Percentiles rank a stretch among this genome's conserved stretches.
These are phyloP conservation scores for Hypoxylon cercidicola DNA, from an alignment of 495 filamentous ascomycete species.

Conservation along the genomic window DNA sequence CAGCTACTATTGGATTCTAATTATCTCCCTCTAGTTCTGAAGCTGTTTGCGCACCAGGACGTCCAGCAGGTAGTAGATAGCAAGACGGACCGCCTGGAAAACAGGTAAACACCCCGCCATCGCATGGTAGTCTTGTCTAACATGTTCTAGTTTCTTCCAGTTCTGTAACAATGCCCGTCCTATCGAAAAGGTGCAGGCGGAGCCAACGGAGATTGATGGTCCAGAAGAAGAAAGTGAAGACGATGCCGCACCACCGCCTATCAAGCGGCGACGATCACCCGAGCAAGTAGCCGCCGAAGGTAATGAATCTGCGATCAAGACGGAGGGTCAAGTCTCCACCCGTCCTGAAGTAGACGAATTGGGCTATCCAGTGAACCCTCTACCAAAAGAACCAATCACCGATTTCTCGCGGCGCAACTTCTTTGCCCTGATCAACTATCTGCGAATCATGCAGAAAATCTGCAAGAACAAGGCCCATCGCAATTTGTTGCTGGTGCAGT, in stretches of 20 bases:
- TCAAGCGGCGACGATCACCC: constrained; percentile 65
- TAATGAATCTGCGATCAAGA: constrained; percentile 40
- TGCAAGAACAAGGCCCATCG: constrained; percentile 94
- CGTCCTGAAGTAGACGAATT: constrained; percentile 90
- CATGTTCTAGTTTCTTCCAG: constrained; percentile 79
- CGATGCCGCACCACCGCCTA: constrained; percentile 86
- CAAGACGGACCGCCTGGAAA: constrained; percentile 81
- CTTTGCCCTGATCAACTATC: constrained; percentile 90
- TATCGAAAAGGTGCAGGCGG: constrained; percentile 30
- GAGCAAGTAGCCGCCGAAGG: constrained; percentile 30
- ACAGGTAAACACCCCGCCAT: constrained; percentile 68
- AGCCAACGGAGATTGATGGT: constrained; percentile 35
- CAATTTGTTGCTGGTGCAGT: constrained; percentile 90
- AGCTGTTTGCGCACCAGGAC: constrained; percentile 92
- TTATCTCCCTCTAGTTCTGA: constrained; percentile 90
- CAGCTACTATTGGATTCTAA: constrained; percentile 94
- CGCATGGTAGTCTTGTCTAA: constrained; percentile 19
- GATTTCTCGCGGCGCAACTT: constrained; percentile 93
- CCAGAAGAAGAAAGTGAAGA: constrained; percentile 64
- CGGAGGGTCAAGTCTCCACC: constrained; percentile 42
- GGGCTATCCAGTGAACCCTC: constrained; percentile 72
- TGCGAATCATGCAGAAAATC: constrained; percentile 96
- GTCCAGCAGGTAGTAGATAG: constrained; percentile 87
- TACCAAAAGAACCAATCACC: constrained; percentile 83
- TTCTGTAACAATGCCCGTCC: constrained; percentile 72